Conservation (phyloP, 2,329 filamentous ascomycete species). For the Colletotrichum musicola region DNA sequence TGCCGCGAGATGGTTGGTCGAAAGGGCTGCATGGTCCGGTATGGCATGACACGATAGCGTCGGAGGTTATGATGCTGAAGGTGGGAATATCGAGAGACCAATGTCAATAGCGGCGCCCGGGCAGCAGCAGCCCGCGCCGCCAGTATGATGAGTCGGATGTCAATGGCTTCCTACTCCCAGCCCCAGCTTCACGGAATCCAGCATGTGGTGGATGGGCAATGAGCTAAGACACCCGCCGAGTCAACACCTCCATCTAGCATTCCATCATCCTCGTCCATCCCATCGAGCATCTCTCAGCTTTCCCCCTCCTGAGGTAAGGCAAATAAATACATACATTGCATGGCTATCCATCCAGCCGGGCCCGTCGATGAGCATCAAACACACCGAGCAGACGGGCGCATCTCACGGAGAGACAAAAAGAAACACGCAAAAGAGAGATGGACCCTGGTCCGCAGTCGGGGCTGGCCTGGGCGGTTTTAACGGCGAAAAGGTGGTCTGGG, state of each 20-base stretch:
- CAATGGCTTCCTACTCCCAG: neutral
- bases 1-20: conserved; percentile 11
- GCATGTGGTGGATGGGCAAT: conserved; percentile 17
- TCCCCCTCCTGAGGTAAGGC: neutral
- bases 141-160: neutral
- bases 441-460: neutral
- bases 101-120: conserved; percentile 1
- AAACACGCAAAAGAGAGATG: neutral
- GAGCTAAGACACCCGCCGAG: neutral
- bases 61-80: conserved; percentile 12
- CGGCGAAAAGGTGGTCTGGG: too few relatives aligned
- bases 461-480: neutral
- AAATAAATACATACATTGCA: too few relatives aligned
- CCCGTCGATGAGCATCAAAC: too few relatives aligned
- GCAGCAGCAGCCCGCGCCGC: neutral
- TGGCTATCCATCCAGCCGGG: too few relatives aligned
- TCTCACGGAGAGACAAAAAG: neutral
- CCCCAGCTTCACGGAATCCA: neutral
- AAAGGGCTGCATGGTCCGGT: neutral
- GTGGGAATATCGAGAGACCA: conserved; percentile 12
- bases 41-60: conserved; percentile 9
- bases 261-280: neutral
- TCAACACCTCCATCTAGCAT: neutral
- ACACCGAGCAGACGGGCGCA: neutral
- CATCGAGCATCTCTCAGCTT: conserved; percentile 3